Evolutionary conservation across 1,139 yeast genomes (phyloP).

Genomic region (Pichia cactophila): DNA sequence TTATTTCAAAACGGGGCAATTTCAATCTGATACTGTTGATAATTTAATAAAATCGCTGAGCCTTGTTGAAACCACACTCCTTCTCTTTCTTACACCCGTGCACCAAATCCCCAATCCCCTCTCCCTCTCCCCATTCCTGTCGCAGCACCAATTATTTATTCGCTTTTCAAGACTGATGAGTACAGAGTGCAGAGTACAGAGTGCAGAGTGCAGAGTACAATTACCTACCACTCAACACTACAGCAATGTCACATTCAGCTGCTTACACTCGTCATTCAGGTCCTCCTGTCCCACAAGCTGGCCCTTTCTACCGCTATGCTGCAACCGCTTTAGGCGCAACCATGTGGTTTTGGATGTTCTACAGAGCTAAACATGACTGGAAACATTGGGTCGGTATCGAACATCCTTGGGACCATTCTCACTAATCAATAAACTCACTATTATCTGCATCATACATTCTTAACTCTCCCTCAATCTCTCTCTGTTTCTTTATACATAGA

Average conservation of each 20-base stretch:
- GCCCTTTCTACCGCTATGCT: slow-evolving; percentile 47
- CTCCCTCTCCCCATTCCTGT: no score
- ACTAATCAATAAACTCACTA: not conserved
- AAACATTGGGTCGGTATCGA: slow-evolving; percentile 45
- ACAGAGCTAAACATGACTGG: slow-evolving; percentile 68
- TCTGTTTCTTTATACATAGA: no score
- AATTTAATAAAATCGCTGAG: no score
- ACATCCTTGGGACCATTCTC: slow-evolving; percentile 27
- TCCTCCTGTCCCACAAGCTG: slow-evolving; percentile 48
- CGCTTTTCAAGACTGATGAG: no score
- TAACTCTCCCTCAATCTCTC: not conserved
- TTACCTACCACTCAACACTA: not conserved
- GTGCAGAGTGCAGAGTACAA: no score
- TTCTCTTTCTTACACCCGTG: no score
- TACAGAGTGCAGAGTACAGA: no score
- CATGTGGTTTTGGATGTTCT: slow-evolving; percentile 83
- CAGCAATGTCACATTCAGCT: slow-evolving; percentile 4
- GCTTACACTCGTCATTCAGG: slow-evolving; percentile 45
- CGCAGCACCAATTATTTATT: no score
- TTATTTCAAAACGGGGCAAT: no score
- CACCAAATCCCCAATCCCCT: no score
- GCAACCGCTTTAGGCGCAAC: slow-evolving; percentile 69
- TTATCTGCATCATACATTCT: not conserved
- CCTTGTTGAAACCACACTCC: no score
- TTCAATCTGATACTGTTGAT: no score